Evolutionary conservation across 2,329 filamentous ascomycete genomes (phyloP), one percentile per base, ranked within the genome.

Genomic region (Colletotrichum sidae): DNA sequence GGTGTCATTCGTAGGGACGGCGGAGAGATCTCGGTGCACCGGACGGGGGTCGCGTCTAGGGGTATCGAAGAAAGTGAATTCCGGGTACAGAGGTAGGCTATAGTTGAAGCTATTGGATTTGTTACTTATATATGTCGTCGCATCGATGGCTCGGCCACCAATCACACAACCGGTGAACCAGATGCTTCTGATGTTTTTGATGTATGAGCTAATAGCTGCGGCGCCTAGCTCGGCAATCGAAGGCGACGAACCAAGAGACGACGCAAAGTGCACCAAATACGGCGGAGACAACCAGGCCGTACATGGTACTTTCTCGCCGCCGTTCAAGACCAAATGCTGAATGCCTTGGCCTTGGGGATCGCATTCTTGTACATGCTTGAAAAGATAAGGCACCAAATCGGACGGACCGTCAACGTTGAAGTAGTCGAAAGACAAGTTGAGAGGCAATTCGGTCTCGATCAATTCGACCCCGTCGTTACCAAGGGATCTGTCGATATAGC

Each of bases 391-490:
- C 4, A 17, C n/a, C 44, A 15, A 34, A 25, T 0, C 17, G 39
- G 2, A 5, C 3, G 25, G 25, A 5, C 45, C 7, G 1, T 45
- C 34, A 41, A 63, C n/a, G 2, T 15, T 37, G 12, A 66, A 15
- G 41, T 63, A 57, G 47, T 66, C 63, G 46, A 53, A 54, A 6
- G 41, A 15, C 8, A 66, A 8, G 41, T 63, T 66, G 8, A 66
- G 37, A 2, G 35, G 33, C 35, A 65, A 15, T 4, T 2, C 11
- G 2, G 15, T 60, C 25, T 65, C n/a, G 25, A 25, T 25, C 35
- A 65, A 15, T 2, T 2, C 11, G 2, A 13, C 55, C 25, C 62
- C n/a, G 11, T 17, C 9, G 8, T 12, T 35, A 25, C 25, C 11
- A 9, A 15, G 2, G 12, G 25, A 6, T 12, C 33, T 15, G 13